Conservation (phyloP, 2,329 filamentous ascomycete genomes). For the Pseudomassariella vexata region DNA sequence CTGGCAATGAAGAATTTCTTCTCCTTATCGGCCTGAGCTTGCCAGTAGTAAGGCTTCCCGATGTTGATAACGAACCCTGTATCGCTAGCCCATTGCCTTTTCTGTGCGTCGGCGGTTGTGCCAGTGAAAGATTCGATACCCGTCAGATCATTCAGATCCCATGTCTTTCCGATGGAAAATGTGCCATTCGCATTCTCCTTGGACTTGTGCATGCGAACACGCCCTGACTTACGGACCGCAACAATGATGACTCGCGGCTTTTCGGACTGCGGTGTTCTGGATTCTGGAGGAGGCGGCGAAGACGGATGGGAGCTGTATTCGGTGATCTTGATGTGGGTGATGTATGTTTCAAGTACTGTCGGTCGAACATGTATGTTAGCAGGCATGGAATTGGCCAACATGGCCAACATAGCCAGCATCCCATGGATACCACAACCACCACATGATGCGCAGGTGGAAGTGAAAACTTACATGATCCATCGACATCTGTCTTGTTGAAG, state of each 20-base stretch:
- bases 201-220: constrained; percentile 93
- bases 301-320: constrained; percentile 84
- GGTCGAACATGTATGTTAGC: too few species aligned
- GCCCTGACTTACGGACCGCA: constrained; percentile 83
- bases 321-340: constrained; percentile 88
- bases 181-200: constrained; percentile 90
- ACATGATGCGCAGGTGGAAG: too few species aligned
- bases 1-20: constrained; percentile 99
- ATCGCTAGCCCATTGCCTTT: constrained; percentile 73
- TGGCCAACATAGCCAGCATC: too few species aligned
- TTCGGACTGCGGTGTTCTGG: constrained; percentile 64
- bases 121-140: constrained; percentile 77
- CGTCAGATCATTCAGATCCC: constrained; percentile 87
- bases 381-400: too few species aligned
- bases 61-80: constrained; percentile 84
- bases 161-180: constrained; percentile 97
- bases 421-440: too few species aligned
- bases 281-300: constrained; percentile 73
- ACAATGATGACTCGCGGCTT: constrained; percentile 91
- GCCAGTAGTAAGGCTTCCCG: constrained; percentile 95
- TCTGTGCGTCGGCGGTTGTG: constrained; percentile 47
- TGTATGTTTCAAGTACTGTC: constrained; percentile 84
- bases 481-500: constrained; percentile 82
- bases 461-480: constrained; percentile 68
- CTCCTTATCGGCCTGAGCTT: constrained; percentile 87